These are phyloP conservation scores for Fusarium sp. DNA, from an alignment of 2,329 filamentous ascomycete species.

Conservation along the genomic window DNA sequence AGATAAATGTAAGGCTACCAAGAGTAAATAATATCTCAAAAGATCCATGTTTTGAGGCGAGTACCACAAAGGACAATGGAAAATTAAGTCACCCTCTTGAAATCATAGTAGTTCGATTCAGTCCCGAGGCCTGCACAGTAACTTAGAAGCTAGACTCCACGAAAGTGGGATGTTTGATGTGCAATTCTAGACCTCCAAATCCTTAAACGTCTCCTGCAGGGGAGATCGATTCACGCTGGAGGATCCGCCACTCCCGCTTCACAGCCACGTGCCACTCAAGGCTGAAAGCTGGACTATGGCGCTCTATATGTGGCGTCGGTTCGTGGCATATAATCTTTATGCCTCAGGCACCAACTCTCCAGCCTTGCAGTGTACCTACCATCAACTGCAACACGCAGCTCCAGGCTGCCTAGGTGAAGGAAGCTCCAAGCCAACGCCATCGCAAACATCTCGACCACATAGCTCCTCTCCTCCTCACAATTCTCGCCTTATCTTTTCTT, in stretches of 20 bases:
- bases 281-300: constrained; percentile 11
- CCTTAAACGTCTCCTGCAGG: constrained; percentile 30
- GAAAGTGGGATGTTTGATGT: constrained; percentile 12
- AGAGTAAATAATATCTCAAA: no score
- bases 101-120: background rate
- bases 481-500: constrained; percentile 13
- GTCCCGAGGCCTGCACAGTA: constrained; percentile 4
- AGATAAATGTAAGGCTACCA: no score
- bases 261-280: constrained; percentile 31
- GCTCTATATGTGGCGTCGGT: background rate
- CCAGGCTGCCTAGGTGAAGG: constrained; percentile 55
- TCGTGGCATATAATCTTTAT: background rate
- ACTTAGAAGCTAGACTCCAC: constrained; percentile 8
- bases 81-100: background rate
- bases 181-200: constrained; percentile 35
- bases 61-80: no score
- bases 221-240: constrained; percentile 23
- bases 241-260: constrained; percentile 40
- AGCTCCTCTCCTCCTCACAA: constrained; percentile 31
- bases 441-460: constrained; percentile 31
- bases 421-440: constrained; percentile 49
- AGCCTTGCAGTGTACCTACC: constrained; percentile 41
- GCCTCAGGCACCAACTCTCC: constrained; percentile 48
- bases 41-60: no score
- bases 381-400: constrained; percentile 54